phyloP scores from a whole-genome alignment of 2,329 filamentous ascomycete species.

The Exophiala viscosa region DNA sequence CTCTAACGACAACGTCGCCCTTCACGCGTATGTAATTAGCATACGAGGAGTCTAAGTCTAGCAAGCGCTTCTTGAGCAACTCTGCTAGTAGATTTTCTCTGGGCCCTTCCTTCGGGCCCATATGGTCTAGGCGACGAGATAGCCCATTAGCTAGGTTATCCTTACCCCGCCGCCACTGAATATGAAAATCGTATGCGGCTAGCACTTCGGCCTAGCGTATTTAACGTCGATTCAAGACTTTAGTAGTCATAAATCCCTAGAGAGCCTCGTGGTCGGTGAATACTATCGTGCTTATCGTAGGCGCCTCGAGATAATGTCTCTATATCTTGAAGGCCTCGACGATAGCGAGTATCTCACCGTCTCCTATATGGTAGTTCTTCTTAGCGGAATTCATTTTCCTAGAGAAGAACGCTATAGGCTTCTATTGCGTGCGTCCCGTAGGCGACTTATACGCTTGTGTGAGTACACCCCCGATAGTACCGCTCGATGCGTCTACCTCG shows the following conservation, averaged over 20 bases:
- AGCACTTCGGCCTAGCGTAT: slow-evolving; percentile 2
- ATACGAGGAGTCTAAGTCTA: no score
- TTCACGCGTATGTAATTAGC: no score
- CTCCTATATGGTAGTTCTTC: slow-evolving; percentile 10
- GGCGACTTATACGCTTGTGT: slow-evolving; percentile 14
- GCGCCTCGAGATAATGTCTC: slow-evolving; percentile 26
- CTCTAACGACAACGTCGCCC: no score
- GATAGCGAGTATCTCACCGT: slow-evolving; percentile 21
- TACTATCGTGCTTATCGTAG: slow-evolving; percentile 4
- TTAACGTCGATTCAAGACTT: slow-evolving; percentile 9
- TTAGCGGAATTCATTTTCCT: slow-evolving; percentile 4
- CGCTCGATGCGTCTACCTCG: slow-evolving; percentile 26
- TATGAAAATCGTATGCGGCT: not conserved
- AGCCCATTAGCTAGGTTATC: not conserved
- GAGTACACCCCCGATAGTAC: slow-evolving; percentile 20
- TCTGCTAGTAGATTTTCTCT: no score
- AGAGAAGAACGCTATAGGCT: slow-evolving; percentile 2
- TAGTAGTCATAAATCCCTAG: slow-evolving; percentile 28
- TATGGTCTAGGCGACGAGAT: not conserved
- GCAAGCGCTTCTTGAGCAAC: no score
- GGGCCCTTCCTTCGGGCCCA: not conserved
- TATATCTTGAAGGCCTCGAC: slow-evolving; percentile 29
- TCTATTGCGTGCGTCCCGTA: slow-evolving; percentile 3
- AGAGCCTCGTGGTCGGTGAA: slow-evolving; percentile 31
- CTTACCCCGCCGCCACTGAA: not conserved